Evolutionary conservation across 129 eudicot genomes (phyloP).

Genomic region (Lactuca sativa): DNA sequence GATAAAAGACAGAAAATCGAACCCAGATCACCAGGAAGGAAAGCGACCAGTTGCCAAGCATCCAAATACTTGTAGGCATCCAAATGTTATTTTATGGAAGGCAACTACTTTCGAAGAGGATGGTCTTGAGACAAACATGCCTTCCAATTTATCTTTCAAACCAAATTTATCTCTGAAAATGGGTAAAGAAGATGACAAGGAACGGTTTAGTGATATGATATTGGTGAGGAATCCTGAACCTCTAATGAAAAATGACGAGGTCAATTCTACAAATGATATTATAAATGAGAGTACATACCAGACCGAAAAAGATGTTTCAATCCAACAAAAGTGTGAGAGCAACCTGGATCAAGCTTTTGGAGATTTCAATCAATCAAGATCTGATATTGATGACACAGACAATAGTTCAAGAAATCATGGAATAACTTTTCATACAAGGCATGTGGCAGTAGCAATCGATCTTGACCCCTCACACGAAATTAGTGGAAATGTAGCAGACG

Average conservation of each 20-base stretch:
- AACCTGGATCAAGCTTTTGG: conserved; percentile 13
- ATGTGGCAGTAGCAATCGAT: conserved; percentile 1
- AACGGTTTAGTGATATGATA: conserved; percentile 65
- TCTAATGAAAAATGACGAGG: conserved; percentile 12
- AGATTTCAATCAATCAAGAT: conserved; percentile 34
- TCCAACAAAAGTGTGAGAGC: no score
- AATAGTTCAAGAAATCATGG: conserved; percentile 21
- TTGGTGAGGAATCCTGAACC: conserved; percentile 60
- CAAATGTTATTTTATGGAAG: conserved; percentile 68
- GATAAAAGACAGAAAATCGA: conserved; percentile 58
- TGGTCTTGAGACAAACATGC: conserved; percentile 37
- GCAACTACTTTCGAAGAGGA: conserved; percentile 40
- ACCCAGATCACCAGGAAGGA: conserved; percentile 53
- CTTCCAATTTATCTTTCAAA: conserved; percentile 47
- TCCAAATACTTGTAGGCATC: conserved; percentile 30
- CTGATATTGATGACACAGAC: conserved; percentile 15
- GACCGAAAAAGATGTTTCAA: background rate
- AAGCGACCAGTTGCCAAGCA: conserved; percentile 30
- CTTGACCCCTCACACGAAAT: conserved; percentile 34
- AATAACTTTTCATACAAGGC: conserved; percentile 6
- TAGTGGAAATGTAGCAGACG: conserved; percentile 9
- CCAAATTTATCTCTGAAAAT: conserved; percentile 66
- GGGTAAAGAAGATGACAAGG: conserved; percentile 57
- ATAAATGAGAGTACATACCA: conserved; percentile 22
- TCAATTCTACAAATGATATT: conserved; percentile 19